Conservation (phyloP, 768 basidiomycete species). For the Coprinopsis marcescibilis region DNA sequence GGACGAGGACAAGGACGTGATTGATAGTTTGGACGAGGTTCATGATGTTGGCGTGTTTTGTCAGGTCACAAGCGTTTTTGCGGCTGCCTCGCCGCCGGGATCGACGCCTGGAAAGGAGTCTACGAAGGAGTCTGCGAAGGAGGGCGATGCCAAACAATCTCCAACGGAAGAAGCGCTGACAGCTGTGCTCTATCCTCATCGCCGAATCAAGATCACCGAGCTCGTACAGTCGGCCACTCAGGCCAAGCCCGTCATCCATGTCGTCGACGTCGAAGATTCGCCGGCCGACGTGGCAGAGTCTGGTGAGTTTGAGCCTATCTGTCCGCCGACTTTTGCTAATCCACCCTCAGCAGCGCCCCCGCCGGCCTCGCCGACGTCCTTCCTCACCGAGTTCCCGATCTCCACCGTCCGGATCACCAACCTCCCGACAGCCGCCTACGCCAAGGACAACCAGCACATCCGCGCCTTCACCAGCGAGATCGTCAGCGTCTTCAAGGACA, state of each 20-base stretch:
- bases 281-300: neutral
- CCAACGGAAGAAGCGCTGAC: slow-evolving; percentile 76
- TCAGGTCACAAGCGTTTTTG: slow-evolving; percentile 91
- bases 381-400: slow-evolving; percentile 73
- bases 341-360: neutral
- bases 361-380: slow-evolving; percentile 51
- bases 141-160: slow-evolving; percentile 47
- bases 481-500: slow-evolving; percentile 96
- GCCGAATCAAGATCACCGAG: slow-evolving; percentile 84
- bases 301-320: neutral
- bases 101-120: neutral
- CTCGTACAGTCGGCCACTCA: slow-evolving; percentile 61
- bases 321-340: neutral
- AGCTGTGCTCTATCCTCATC: slow-evolving; percentile 89
- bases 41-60: slow-evolving; percentile 95
- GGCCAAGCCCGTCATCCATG: slow-evolving; percentile 7
- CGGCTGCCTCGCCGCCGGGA: slow-evolving; percentile 31
- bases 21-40: slow-evolving; percentile 81
- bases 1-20: slow-evolving; percentile 86
- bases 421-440: slow-evolving; percentile 72
- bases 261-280: slow-evolving; percentile 3
- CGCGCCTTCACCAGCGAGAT: slow-evolving; percentile 96
- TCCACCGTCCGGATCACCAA: slow-evolving; percentile 90
- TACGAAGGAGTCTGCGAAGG: slow-evolving; percentile 21
- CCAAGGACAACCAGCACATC: slow-evolving; percentile 91